Percentiles rank a stretch among this genome's conserved stretches.
Evolutionary conservation across 2,329 filamentous ascomycete genomes (phyloP).

Genomic region (Fusarium sp.): DNA sequence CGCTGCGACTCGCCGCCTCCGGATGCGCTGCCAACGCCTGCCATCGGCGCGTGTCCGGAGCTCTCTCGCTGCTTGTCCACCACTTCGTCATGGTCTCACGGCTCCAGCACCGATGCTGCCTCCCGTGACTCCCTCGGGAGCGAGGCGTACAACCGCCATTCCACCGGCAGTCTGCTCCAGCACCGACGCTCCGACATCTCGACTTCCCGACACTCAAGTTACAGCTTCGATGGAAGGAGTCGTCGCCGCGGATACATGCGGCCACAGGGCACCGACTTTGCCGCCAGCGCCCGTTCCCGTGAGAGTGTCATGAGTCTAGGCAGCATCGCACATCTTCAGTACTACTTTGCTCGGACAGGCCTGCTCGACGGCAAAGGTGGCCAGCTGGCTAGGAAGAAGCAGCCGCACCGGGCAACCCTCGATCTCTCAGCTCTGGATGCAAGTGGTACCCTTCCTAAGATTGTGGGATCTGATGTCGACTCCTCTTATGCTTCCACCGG

Average conservation of each 20-base stretch:
- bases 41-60: constrained; percentile 69
- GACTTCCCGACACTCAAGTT: constrained; percentile 60
- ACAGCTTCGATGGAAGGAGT: constrained; percentile 55
- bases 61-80: constrained; percentile 75
- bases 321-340: constrained; percentile 96
- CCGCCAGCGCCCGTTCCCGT: constrained; percentile 87
- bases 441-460: constrained; percentile 49
- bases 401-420: constrained; percentile 68
- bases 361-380: constrained; percentile 93
- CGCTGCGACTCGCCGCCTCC: constrained; percentile 74
- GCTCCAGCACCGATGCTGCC: constrained; percentile 63
- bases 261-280: constrained; percentile 88
- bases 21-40: constrained; percentile 71
- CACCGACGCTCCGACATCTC: constrained; percentile 59
- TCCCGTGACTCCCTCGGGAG: constrained; percentile 68
- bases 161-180: constrained; percentile 69
- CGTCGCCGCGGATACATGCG: constrained; percentile 86
- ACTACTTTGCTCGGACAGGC: constrained; percentile 97
- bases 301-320: constrained; percentile 97
- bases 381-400: constrained; percentile 80
- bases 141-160: constrained; percentile 69
- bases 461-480: constrained; percentile 64
- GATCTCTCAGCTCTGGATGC: constrained; percentile 67
- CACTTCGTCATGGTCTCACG: constrained; percentile 69
- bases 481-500: constrained; percentile 71